phyloP scores from a whole-genome alignment of 208 protist species.

The Wallacemonas collosoma region DNA sequence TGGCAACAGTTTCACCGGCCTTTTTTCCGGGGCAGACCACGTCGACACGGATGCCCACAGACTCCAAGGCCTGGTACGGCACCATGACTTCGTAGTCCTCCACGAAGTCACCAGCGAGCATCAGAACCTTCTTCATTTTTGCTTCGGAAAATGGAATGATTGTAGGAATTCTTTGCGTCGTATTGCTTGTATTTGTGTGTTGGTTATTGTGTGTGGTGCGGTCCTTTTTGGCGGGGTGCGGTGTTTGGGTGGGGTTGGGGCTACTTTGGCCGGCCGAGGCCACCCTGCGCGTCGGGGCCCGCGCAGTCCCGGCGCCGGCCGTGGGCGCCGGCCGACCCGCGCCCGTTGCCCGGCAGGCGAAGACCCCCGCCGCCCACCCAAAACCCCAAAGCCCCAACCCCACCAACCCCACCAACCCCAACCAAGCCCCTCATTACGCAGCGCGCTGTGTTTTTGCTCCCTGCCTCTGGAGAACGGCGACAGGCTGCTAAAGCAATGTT shows the following conservation, averaged over 20 bases:
- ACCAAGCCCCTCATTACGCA: not conserved
- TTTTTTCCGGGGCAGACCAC: conserved; percentile 37
- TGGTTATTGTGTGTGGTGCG: not conserved
- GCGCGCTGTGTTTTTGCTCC: no score
- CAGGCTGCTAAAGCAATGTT: conserved; percentile 2
- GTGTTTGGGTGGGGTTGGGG: not conserved
- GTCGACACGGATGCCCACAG: conserved; percentile 29
- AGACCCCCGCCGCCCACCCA: not conserved
- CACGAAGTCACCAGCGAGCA: conserved; percentile 44
- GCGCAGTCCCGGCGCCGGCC: not conserved
- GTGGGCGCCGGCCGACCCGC: not conserved
- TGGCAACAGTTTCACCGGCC: conserved; percentile 28
- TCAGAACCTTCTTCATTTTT: conserved; percentile 33
- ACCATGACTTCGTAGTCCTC: conserved; percentile 51
- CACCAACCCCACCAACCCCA: not conserved
- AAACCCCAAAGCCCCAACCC: not conserved
- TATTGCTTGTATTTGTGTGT: conserved; percentile 16
- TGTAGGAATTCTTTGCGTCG: no score
- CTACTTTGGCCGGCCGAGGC: not conserved
- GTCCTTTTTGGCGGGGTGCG: not conserved
- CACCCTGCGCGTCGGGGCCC: not conserved
- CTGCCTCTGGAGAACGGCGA: no score
- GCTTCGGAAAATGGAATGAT: not conserved
- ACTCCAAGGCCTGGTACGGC: conserved; percentile 35
- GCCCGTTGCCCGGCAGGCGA: not conserved